Conservation (phyloP, 139 green algal species). For the Ostreobium quekettii region DNA sequence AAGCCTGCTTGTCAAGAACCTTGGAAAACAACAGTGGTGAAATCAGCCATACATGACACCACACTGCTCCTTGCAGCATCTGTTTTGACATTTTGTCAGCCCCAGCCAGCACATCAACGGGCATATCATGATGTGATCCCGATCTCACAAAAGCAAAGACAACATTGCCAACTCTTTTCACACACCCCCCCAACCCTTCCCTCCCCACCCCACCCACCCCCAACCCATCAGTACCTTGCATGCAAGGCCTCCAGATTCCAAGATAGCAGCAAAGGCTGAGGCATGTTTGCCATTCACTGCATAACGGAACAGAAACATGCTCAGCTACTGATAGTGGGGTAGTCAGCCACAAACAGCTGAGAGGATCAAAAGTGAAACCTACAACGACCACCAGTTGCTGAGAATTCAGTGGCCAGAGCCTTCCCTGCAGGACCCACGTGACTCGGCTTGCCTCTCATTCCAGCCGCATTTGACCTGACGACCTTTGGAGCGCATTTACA, state of each 20-base stretch:
- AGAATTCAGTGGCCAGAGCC: background rate
- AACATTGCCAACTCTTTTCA: too few relatives aligned
- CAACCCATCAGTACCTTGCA: slow-evolving; percentile 94
- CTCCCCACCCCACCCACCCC: too few relatives aligned
- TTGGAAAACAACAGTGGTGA: slow-evolving; percentile 15
- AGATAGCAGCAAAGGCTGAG: slow-evolving; percentile 57
- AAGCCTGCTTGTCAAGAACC: slow-evolving; percentile 58
- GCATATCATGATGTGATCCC: background rate
- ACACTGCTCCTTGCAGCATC: background rate
- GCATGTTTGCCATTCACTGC: slow-evolving; percentile 78
- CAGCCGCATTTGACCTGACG: too few relatives aligned
- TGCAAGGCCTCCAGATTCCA: slow-evolving; percentile 65
- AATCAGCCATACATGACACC: background rate
- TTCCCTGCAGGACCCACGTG: too few relatives aligned
- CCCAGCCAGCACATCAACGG: background rate
- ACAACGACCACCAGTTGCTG: background rate
- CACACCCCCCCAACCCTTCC: too few relatives aligned
- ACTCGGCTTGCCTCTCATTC: too few relatives aligned
- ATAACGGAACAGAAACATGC: background rate
- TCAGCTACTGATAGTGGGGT: background rate
- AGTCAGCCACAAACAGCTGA: background rate
- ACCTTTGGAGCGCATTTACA: too few relatives aligned
- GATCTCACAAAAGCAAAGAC: background rate
- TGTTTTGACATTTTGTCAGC: background rate
- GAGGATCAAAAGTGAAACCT: background rate